Conservation (phyloP, 805 yeast genomes). For the Saccharomyces paradoxus region DNA sequence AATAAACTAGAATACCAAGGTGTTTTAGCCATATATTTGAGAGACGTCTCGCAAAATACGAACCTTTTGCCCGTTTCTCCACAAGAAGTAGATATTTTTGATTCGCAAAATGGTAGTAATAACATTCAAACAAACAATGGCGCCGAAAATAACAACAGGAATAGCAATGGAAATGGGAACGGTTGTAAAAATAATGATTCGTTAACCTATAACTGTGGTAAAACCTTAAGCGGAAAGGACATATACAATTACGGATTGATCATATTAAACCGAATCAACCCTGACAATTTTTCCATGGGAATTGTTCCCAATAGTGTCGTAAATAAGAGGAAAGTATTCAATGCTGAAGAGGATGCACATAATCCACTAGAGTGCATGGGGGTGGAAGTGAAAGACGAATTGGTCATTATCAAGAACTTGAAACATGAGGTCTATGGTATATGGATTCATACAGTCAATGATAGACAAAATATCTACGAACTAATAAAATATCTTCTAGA, state of each 20-base stretch:
- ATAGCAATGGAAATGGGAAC: neutral
- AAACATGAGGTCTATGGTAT: conserved; percentile 67
- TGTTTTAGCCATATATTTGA: conserved; percentile 53
- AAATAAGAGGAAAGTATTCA: conserved; percentile 34
- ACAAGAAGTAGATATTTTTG: neutral
- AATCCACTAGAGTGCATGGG: conserved; percentile 43
- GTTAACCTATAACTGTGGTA: conserved; percentile 6
- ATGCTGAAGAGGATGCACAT: conserved; percentile 17
- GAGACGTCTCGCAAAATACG: conserved; percentile 33
- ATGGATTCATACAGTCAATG: conserved; percentile 67
- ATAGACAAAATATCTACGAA: conserved; percentile 52
- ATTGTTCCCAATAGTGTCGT: conserved; percentile 48
- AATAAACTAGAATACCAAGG: conserved; percentile 63
- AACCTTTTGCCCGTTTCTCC: conserved; percentile 12
- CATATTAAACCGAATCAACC: conserved; percentile 56
- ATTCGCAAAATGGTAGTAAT: conserved; percentile 10
- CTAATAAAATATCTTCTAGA: conserved; percentile 30
- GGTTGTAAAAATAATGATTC: conserved; percentile 2
- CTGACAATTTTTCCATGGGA: conserved; percentile 67
- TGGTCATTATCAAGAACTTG: conserved; percentile 60
- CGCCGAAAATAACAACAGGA: conserved; percentile 1
- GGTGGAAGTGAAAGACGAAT: conserved; percentile 59
- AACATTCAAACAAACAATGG: conserved; percentile 18
- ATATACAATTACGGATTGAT: conserved; percentile 60
- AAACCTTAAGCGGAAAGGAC: conserved; percentile 27